These are phyloP conservation scores for Pulveroboletus frians DNA, from an alignment of 768 basidiomycete genomes.

Conservation along the genomic window DNA sequence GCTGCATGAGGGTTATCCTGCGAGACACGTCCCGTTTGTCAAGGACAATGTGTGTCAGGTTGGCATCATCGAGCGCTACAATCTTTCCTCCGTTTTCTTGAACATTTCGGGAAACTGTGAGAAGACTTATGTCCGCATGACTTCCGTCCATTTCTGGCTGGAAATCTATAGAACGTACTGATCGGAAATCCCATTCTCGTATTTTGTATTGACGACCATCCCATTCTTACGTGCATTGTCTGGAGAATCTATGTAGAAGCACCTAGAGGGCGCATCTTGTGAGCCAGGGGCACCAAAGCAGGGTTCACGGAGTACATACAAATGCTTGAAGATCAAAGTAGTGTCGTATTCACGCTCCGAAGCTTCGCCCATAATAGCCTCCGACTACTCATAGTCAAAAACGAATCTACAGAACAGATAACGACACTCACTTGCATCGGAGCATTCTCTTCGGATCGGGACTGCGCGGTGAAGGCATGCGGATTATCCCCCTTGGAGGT, in stretches of 20 bases:
- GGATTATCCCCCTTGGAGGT: not conserved
- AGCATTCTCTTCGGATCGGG: conserved; percentile 9
- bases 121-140: conserved; percentile 43
- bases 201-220: conserved; percentile 51
- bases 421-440: conserved; percentile 4
- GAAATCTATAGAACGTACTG: conserved; percentile 39
- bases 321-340: conserved; percentile 72
- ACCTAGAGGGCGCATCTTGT: conserved; percentile 37
- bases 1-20: conserved; percentile 62
- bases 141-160: not conserved
- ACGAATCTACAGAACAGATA: not conserved
- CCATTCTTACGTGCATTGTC: conserved; percentile 64
- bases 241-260: conserved; percentile 85
- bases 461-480: conserved; percentile 1
- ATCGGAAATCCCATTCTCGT: conserved; percentile 46
- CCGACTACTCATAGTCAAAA: conserved; percentile 6
- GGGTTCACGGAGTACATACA: conserved; percentile 43
- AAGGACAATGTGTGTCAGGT: conserved; percentile 80
- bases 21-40: conserved; percentile 79
- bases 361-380: conserved; percentile 67
- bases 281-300: not conserved
- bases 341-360: conserved; percentile 77
- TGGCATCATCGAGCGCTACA: conserved; percentile 64
- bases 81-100: conserved; percentile 68
- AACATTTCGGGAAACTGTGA: conserved; percentile 47